Evolutionary conservation across 257 asterid genomes (phyloP), one percentile per base, ranked within the genome.

Genomic region (Nicotiana tabacum): DNA sequence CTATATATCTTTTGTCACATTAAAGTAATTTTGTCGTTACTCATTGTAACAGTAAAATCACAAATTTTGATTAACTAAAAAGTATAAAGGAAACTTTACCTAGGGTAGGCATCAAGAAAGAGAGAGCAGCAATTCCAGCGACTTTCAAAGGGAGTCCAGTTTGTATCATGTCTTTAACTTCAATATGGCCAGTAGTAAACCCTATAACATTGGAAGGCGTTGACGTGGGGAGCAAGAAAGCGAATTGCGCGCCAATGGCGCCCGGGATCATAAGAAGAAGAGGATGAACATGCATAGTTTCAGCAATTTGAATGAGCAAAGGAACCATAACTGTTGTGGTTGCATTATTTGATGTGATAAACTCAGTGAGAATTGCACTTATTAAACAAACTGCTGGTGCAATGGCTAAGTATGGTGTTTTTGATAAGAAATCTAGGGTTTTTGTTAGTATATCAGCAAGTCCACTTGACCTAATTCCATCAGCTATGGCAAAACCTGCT

Each of bases 401-500:
- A 0, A 95, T 91, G 43, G 97, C 95, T 89, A 92, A 87, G 70
- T 91, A 92, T 0, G 98, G 99, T 0, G 87, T 95, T 0, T 66
- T 2, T 81, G 91, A 90, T 16, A 95, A 82, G 89, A 95, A 95
- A 8, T 82, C 88, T 17, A 94, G 88, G 62, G 86, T 85, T 67
- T 89, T 62, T 4, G 99, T 89, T 4, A 95, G 78, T 12, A 89
- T 89, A 37, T 92, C 92, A 8, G 99, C 93, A 2, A 95, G 88
- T 13, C 99, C 99, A 87, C 98, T 95, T 6, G 94, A 76, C 43
- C 92, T 93, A 46, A 95, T 93, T 1, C 99, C 99, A 21, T 89
- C 96, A 0, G 99, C 99, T 32, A 95, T 91, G 43, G 98, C 99
- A 76, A 95, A 94, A 4, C 98, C 99, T 2, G 98, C 98, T 2